A percentile compares a stretch with the other conserved stretches of the same genome.
Evolutionary conservation across 164 flowering plant genomes (phyloP).

Genomic region (Magnolia changhungtana): DNA sequence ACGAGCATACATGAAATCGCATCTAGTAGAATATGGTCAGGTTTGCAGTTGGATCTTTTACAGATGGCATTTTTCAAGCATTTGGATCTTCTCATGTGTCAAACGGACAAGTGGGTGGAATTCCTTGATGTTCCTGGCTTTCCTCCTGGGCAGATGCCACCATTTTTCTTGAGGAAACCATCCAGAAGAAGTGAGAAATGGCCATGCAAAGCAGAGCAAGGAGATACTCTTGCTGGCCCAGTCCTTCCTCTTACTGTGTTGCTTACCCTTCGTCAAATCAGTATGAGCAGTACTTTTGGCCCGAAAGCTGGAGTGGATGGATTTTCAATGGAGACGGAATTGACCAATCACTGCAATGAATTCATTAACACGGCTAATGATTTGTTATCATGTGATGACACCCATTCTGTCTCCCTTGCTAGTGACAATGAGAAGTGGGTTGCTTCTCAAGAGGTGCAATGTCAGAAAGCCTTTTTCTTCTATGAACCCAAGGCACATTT

Average conservation of each 20-base stretch:
- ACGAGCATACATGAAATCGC: constrained; percentile 62
- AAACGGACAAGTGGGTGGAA: constrained; percentile 30
- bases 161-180: constrained; percentile 51
- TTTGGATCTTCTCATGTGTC: constrained; percentile 37
- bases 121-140: constrained; percentile 50
- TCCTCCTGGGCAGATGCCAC: constrained; percentile 48
- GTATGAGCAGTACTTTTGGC: constrained; percentile 13
- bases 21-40: constrained; percentile 47
- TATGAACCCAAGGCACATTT: constrained; percentile 11
- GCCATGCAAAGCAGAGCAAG: constrained; percentile 31
- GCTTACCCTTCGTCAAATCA: constrained; percentile 28
- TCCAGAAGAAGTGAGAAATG: constrained; percentile 48
- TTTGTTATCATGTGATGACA: constrained; percentile 19
- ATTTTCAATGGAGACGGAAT: constrained; percentile 28
- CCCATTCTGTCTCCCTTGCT: constrained; percentile 43
- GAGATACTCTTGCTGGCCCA: constrained; percentile 59
- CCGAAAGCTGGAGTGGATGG: constrained; percentile 20
- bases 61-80: constrained; percentile 46
- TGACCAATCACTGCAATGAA: constrained; percentile 33
- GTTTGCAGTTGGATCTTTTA: constrained; percentile 45
- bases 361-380: constrained; percentile 38
- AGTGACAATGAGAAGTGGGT: constrained; percentile 42
- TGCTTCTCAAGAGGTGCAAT: constrained; percentile 23
- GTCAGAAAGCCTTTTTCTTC: constrained; percentile 1
- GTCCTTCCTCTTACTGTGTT: constrained; percentile 64